These are phyloP conservation scores for Aurifilum marmelostoma DNA, from an alignment of 2,329 filamentous ascomycete species.

Conservation along the genomic window DNA sequence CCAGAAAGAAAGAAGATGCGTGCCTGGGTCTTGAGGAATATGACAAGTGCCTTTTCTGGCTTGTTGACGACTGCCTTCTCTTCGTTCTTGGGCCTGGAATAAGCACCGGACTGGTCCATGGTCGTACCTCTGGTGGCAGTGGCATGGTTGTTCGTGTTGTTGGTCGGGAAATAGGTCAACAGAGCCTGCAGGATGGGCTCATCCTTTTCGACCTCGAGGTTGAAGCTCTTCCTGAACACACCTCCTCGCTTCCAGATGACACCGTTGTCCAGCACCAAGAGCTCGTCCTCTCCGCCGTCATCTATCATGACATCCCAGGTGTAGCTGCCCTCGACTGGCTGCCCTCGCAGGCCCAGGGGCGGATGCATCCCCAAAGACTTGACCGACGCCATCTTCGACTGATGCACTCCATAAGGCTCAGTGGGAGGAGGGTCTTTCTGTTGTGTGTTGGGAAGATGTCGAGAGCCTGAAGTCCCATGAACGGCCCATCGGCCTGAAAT, in stretches of 20 bases:
- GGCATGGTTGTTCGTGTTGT: constrained; percentile 38
- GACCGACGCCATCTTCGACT: constrained; percentile 80
- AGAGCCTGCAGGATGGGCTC: constrained; percentile 86
- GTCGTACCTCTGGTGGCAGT: constrained; percentile 34
- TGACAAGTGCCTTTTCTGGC: constrained; percentile 74
- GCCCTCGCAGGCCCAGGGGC: constrained; percentile 49
- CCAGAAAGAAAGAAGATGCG: constrained; percentile 92
- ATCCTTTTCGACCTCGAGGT: constrained; percentile 77
- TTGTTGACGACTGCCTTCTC: constrained; percentile 25
- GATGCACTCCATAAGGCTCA: constrained; percentile 32
- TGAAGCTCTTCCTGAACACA: constrained; percentile 82
- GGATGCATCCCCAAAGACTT: constrained; percentile 89
- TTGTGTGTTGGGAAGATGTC: background rate
- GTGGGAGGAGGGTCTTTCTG: background rate
- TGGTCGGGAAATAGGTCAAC: constrained; percentile 76
- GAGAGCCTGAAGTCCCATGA: background rate
- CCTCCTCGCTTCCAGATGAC: constrained; percentile 91
- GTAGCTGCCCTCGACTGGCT: constrained; percentile 50
- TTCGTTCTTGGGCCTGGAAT: constrained; percentile 17
- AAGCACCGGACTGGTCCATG: constrained; percentile 16
- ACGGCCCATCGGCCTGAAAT: background rate
- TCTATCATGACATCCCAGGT: constrained; percentile 68
- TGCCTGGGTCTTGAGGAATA: constrained; percentile 89
- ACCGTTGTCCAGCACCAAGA: constrained; percentile 73
- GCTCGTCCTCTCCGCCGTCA: constrained; percentile 69